Evolutionary conservation across 2,329 filamentous ascomycete species (phyloP), one percentile per base, ranked within the genome.

Genomic region (Fusarium ambrosium): DNA sequence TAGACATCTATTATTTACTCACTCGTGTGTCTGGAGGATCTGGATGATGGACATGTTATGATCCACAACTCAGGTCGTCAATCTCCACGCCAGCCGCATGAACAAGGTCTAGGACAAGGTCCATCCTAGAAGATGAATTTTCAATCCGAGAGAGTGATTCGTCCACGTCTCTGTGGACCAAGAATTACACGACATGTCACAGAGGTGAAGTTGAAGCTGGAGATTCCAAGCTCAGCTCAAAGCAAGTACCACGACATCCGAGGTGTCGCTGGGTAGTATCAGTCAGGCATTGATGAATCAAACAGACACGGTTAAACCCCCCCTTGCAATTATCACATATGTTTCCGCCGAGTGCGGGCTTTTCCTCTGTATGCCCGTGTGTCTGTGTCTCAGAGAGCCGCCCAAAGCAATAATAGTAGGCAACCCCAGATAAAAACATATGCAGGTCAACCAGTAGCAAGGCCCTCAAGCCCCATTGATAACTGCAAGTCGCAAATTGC

Each of bases 401-500:
- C 55, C 55, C 9, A 45, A 32, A 61, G 24, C 58, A 32, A 32
- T 45, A 32, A 43, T 20, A 60, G 43, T 16, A 51, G 20, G n/a
- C 24, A 16, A 13, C 39, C 58, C 51, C 27, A 66, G 70, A 70
- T 67, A 9, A 61, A 61, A 43, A 20, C 39, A 45, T 43, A 70
- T 63, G 72, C 68, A 63, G 64, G 64, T 51, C 62, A 41, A 45
- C 62, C 72, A 66, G 45, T 66, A 32, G 62, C 51, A 45, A 45
- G 45, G 16, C 55, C 55, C 34, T 37, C 16, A 4, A 24, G 58
- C 36, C 20, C 37, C 64, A 62, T 43, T 37, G 45, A 56, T n/a
- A 64, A 22, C 61, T 72, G 71, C 72, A 67, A 48, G 69, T 74
- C 72, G 68, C 64, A 62, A 32, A 45, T 64, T 72, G 34, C 34